Evolutionary conservation across 352 stramenopile species (phyloP).

Genomic region (Phytophthora pisi): DNA sequence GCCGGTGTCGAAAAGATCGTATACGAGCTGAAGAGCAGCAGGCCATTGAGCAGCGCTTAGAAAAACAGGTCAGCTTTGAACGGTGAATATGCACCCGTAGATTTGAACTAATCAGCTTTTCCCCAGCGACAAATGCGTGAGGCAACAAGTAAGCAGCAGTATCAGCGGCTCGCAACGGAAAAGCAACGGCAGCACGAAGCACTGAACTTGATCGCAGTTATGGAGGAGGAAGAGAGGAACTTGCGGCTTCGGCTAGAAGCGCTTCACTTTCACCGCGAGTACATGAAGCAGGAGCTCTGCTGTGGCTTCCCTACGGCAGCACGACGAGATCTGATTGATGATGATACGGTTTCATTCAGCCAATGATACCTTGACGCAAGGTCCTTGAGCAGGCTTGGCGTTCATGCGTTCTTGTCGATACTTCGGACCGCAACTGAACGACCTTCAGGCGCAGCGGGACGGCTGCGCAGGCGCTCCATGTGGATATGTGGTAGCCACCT

Average conservation of each 20-base stretch:
- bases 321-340: slow-evolving; percentile 15
- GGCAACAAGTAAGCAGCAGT: slow-evolving; percentile 41
- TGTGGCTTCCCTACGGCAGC: slow-evolving; percentile 2
- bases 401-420: background rate
- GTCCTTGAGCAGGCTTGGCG: background rate
- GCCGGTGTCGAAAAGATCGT: slow-evolving; percentile 45
- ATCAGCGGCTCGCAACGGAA: slow-evolving; percentile 43
- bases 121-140: slow-evolving; percentile 49
- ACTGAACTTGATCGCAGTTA: slow-evolving; percentile 40
- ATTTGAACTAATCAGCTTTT: background rate
- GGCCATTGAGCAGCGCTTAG: slow-evolving; percentile 32
- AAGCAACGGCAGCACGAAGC: slow-evolving; percentile 50
- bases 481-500: no score
- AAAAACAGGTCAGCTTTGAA: slow-evolving; percentile 45
- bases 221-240: slow-evolving; percentile 67
- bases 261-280: slow-evolving; percentile 58
- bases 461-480: no score
- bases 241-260: slow-evolving; percentile 56
- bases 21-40: slow-evolving; percentile 57
- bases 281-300: slow-evolving; percentile 43
- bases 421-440: slow-evolving; percentile 8
- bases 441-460: slow-evolving; percentile 1
- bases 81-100: background rate
- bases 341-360: slow-evolving; percentile 8
- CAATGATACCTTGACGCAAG: slow-evolving; percentile 12